These are phyloP conservation scores for Berberis thunbergii DNA, from an alignment of 164 flowering plant species.

Conservation along the genomic window DNA sequence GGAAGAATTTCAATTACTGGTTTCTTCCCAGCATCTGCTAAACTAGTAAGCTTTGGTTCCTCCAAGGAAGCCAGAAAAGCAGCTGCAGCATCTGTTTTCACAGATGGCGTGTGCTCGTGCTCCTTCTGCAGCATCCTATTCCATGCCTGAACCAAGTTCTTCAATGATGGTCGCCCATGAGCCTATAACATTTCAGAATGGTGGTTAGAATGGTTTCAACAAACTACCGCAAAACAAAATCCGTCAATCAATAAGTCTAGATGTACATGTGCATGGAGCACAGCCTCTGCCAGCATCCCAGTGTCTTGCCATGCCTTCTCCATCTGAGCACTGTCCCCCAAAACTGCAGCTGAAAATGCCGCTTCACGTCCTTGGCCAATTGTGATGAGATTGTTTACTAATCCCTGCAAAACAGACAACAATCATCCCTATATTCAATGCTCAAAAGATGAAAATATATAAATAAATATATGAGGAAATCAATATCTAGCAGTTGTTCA, in stretches of 20 bases:
- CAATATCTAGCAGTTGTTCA: no score
- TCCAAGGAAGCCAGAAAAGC: constrained; percentile 88
- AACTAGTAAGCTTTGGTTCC: constrained; percentile 82
- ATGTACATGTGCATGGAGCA: constrained; percentile 89
- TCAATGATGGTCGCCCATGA: constrained; percentile 87
- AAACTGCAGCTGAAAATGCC: constrained; percentile 88
- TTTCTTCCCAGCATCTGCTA: constrained; percentile 82
- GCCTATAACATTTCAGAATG: constrained; percentile 40
- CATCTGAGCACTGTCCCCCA: constrained; percentile 98
- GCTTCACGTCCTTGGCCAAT: constrained; percentile 94
- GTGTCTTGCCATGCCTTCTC: constrained; percentile 99
- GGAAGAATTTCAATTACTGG: constrained; percentile 92
- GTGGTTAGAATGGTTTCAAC: constrained; percentile 2
- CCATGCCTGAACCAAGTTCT: constrained; percentile 81
- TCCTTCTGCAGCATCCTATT: constrained; percentile 83
- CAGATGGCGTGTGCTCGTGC: constrained; percentile 54
- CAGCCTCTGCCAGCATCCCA: constrained; percentile 96
- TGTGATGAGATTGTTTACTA: constrained; percentile 72
- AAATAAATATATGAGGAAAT: no score
- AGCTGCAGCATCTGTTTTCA: constrained; percentile 76
- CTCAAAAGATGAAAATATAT: background rate
- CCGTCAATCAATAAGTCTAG: background rate
- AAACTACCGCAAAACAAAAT: background rate
- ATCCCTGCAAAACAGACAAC: constrained; percentile 36
- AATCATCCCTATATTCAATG: background rate